Evolutionary conservation across 495 filamentous ascomycete species (phyloP), one percentile per base, ranked within the genome.

Genomic region (Penicillium daleae): DNA sequence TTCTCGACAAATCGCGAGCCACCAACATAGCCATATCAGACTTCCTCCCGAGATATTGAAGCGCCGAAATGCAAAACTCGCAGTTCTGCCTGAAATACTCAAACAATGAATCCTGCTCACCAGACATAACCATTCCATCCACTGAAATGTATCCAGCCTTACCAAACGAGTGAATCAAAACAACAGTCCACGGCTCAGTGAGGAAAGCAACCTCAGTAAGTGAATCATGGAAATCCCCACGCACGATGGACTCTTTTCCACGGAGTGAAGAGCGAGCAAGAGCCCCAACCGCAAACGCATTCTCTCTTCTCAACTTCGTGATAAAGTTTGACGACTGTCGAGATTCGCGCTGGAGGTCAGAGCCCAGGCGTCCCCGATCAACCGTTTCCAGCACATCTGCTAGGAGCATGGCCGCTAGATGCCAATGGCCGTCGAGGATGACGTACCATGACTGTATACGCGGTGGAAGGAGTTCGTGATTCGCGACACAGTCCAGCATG

Each of bases 381-480:
- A 82, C 74, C 21, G 58, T 69, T 56, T 80, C 76, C 15, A 83
- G 63, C 12, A 73, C 62, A 57, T 83, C 81, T 46, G 79, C 77
- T 10, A 82, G 62, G 8, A 83, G 68, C 46, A 83, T 71, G 0
- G 69, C 63, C n/a, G 72, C 80, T 0, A 83, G 71, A 68, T 82
- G 73, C 81, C 81, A 83, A 52, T 82, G 81, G 15, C 74, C 76
- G 7, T 72, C 74, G 24, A 83, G 72, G 17, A 78, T 71, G 32
- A 80, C 68, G 32, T 80, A 82, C 81, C 81, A 82, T 4, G 78
- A 80, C 59, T 81, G 79, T 13, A 83, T 72, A n/a, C 75, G 75
- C 22, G 71, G 50, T 3, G 78, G 78, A 0, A 83, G 65, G 4
- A 60, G 31, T 42, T 77, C 77, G 49, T 80, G 78, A 39, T 80